Conservation (phyloP, 2,329 filamentous ascomycete genomes). For the Chalaropsis thielavioides region DNA sequence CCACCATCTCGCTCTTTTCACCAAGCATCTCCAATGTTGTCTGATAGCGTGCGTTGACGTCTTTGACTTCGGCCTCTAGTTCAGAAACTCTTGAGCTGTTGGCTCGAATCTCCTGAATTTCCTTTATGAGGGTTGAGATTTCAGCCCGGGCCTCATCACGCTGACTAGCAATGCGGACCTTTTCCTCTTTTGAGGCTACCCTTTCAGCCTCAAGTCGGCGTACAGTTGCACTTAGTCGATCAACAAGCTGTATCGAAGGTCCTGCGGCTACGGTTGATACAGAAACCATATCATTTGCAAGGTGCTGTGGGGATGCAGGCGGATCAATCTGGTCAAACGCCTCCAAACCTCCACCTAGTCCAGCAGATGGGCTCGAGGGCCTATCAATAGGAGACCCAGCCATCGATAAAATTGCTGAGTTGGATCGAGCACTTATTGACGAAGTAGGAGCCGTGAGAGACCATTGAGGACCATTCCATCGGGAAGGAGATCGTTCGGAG, state of each 20-base stretch:
- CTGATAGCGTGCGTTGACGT: conserved; percentile 65
- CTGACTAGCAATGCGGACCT: conserved; percentile 65
- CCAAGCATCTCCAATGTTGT: conserved; percentile 88
- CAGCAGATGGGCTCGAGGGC: not conserved
- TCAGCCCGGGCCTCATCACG: conserved; percentile 84
- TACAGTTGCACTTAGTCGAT: conserved; percentile 88
- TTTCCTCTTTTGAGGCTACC: conserved; percentile 73
- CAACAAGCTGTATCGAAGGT: conserved; percentile 85
- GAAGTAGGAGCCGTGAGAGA: not conserved
- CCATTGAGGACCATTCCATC: conserved; percentile 2
- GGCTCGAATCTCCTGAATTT: conserved; percentile 55
- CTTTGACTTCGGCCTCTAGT: conserved; percentile 53
- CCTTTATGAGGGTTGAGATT: conserved; percentile 79
- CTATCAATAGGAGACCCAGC: conserved; percentile 5
- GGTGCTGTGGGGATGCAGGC: conserved; percentile 48
- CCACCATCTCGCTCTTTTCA: conserved; percentile 90
- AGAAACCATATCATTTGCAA: conserved; percentile 71
- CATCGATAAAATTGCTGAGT: not conserved
- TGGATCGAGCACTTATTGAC: conserved; percentile 4
- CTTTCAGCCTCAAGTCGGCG: conserved; percentile 85
- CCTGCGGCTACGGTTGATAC: conserved; percentile 82
- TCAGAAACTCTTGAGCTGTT: conserved; percentile 45
- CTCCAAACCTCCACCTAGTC: conserved; percentile 4
- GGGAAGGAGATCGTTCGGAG: conserved; percentile 8
- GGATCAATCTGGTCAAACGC: conserved; percentile 36